These are phyloP conservation scores for Oryza australiensis DNA, from an alignment of 176 grass and related monocot genomes.

Conservation along the genomic window DNA sequence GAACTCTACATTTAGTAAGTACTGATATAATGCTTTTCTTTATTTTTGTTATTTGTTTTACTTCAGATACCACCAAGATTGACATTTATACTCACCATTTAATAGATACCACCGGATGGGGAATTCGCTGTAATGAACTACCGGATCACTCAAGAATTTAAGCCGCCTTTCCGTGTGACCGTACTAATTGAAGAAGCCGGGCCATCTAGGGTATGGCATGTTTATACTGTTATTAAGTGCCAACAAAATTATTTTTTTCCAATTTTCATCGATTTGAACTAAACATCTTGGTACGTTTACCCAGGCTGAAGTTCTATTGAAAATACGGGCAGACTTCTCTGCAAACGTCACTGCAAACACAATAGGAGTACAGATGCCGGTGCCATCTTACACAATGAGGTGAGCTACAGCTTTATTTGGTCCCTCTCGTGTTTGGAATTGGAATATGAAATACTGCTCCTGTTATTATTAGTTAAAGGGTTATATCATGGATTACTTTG, in stretches of 20 bases:
- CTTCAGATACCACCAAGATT: not conserved
- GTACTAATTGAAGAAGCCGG: conserved; percentile 98
- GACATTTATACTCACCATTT: conserved; percentile 25
- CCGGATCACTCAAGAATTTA: conserved; percentile 97
- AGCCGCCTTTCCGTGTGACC: conserved; percentile 82
- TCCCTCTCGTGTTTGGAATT: conserved; percentile 6
- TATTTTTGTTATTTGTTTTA: not conserved
- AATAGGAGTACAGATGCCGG: conserved; percentile 92
- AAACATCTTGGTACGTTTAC: conserved; percentile 19
- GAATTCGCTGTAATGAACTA: conserved; percentile 99
- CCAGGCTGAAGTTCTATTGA: conserved; percentile 91
- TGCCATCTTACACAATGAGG: conserved; percentile 90
- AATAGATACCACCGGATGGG: conserved; percentile 92
- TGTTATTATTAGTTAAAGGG: conserved; percentile 20
- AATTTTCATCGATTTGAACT: conserved; percentile 13
- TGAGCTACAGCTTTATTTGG: conserved; percentile 29
- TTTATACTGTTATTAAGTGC: conserved; percentile 33
- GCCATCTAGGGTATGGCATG: conserved; percentile 56
- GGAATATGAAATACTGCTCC: not conserved
- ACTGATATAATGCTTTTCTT: conserved; percentile 22
- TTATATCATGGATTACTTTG: conserved; percentile 19
- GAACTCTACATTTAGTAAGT: conserved; percentile 85
- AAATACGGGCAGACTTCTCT: conserved; percentile 94
- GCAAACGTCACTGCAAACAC: conserved; percentile 91
- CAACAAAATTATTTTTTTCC: conserved; percentile 17